phyloP scores from a whole-genome alignment of 129 eudicot species.

The Centrapalus pauciflorus region DNA sequence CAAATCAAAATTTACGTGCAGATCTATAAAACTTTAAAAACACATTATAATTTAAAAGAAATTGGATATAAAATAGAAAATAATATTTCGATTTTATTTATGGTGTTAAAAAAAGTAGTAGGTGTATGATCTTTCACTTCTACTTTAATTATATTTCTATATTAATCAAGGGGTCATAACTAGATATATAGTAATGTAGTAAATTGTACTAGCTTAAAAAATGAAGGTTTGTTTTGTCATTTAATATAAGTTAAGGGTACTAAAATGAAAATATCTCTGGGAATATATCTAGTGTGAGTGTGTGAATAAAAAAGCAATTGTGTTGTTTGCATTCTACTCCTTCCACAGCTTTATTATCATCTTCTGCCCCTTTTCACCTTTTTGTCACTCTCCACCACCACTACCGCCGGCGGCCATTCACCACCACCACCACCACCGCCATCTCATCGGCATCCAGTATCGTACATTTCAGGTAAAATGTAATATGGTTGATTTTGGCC shows the following conservation, averaged over 20 bases:
- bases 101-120: neutral
- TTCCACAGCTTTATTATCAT: conserved; percentile 24
- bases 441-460: neutral
- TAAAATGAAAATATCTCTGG: neutral
- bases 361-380: conserved; percentile 22
- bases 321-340: conserved; percentile 17
- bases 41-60: too few species aligned
- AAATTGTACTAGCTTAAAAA: neutral
- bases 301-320: neutral
- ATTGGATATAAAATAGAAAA: too few species aligned
- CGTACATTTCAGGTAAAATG: conserved; percentile 2
- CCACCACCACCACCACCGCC: neutral
- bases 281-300: conserved; percentile 3
- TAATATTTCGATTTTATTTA: neutral
- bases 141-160: neutral
- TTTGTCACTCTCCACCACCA: neutral
- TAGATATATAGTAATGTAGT: neutral
- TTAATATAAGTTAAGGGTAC: neutral
- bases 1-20: too few species aligned
- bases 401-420: neutral
- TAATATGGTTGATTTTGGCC: neutral
- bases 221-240: neutral
- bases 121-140: conserved; percentile 3
- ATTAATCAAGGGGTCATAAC: neutral
- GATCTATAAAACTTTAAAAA: too few species aligned